These are phyloP conservation scores for Sugiyamaella marilandica DNA, from an alignment of 805 yeast species.

Conservation along the genomic window DNA sequence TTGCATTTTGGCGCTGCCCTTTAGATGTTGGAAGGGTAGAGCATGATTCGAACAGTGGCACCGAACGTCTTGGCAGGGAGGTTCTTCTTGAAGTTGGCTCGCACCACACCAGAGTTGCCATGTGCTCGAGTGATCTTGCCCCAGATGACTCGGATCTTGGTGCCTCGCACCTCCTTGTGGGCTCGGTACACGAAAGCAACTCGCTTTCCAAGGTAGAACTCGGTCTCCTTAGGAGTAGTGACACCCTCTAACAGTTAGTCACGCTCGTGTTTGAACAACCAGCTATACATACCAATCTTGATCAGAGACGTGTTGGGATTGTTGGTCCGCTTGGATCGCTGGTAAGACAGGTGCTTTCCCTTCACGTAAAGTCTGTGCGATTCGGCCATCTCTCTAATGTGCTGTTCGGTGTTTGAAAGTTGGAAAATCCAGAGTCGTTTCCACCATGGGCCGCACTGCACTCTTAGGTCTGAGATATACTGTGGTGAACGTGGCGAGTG, in stretches of 20 bases:
- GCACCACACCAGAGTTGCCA: slow-evolving; percentile 97
- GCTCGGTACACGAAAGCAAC: slow-evolving; percentile 99
- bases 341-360: slow-evolving; percentile 99
- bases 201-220: slow-evolving; percentile 99
- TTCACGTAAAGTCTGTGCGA: slow-evolving; percentile 75
- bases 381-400: slow-evolving; percentile 12
- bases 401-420: slow-evolving; percentile 3
- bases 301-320: slow-evolving; percentile 97
- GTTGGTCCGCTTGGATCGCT: slow-evolving; percentile 97
- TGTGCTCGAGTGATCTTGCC: slow-evolving; percentile 98
- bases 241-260: slow-evolving; percentile 67
- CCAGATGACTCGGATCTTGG: slow-evolving; percentile 99
- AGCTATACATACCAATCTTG: slow-evolving; percentile 48
- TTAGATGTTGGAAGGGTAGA: slow-evolving; percentile 99
- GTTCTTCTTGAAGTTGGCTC: slow-evolving; percentile 99
- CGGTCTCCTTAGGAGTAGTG: slow-evolving; percentile 83
- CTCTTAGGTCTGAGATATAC: neutral
- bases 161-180: slow-evolving; percentile 94
- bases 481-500: no score
- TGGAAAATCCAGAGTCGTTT: slow-evolving; percentile 6
- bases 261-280: neutral
- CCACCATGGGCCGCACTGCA: slow-evolving; percentile 1
- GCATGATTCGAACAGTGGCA: slow-evolving; percentile 99
- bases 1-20: slow-evolving; percentile 24
- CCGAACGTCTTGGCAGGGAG: slow-evolving; percentile 99